Evolutionary conservation across 1,139 yeast species (phyloP).

Genomic region (Trichomonascaceae sp.): DNA sequence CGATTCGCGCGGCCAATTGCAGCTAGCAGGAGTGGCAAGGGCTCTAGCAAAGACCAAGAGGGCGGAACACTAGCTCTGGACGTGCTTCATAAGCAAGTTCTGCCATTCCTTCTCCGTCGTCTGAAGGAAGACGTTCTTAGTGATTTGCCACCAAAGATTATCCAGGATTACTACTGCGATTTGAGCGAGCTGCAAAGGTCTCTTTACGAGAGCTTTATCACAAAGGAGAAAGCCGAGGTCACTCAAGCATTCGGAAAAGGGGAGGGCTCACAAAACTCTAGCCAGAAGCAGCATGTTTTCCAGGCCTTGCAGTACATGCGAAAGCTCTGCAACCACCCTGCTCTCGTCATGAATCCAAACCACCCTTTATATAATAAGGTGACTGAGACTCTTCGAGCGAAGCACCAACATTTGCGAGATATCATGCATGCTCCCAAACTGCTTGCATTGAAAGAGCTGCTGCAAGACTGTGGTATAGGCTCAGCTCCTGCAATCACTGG

Average conservation of each 20-base stretch:
- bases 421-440: slow-evolving; percentile 87
- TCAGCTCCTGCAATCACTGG: slow-evolving; percentile 20
- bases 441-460: slow-evolving; percentile 63
- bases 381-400: slow-evolving; percentile 41
- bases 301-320: slow-evolving; percentile 97
- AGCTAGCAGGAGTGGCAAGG: slow-evolving; percentile 80
- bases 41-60: slow-evolving; percentile 68
- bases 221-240: slow-evolving; percentile 65
- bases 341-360: slow-evolving; percentile 69
- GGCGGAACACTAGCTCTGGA: slow-evolving; percentile 94
- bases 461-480: slow-evolving; percentile 94
- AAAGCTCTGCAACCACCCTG: slow-evolving; percentile 92
- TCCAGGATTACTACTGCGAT: slow-evolving; percentile 96
- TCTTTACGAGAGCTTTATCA: slow-evolving; percentile 82
- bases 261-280: slow-evolving; percentile 24
- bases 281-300: slow-evolving; percentile 73
- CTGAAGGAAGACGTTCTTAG: slow-evolving; percentile 91
- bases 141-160: slow-evolving; percentile 95
- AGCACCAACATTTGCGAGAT: slow-evolving; percentile 50
- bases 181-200: slow-evolving; percentile 81
- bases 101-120: slow-evolving; percentile 93
- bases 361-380: slow-evolving; percentile 78
- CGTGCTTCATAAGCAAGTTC: slow-evolving; percentile 88
- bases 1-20: slow-evolving; percentile 96
- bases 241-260: slow-evolving; percentile 37